phyloP scores from a whole-genome alignment of 176 grass and related monocot species.

The Oryza brachyantha region DNA sequence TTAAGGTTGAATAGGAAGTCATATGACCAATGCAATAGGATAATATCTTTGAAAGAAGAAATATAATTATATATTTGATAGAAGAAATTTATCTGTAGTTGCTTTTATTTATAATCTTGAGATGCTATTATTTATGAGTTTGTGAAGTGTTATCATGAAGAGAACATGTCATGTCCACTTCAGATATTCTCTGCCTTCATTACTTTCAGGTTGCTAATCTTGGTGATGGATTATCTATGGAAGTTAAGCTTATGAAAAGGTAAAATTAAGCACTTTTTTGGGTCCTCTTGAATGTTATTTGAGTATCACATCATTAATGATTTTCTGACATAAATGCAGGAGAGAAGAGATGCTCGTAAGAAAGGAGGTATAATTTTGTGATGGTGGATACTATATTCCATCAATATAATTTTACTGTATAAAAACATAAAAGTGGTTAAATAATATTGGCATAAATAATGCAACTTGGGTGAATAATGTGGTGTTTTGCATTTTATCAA shows the following conservation, averaged over 20 bases:
- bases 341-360: slow-evolving; percentile 81
- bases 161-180: slow-evolving; percentile 25
- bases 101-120: neutral
- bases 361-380: slow-evolving; percentile 66
- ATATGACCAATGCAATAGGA: slow-evolving; percentile 6
- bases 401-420: neutral
- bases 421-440: neutral
- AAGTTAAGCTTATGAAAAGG: slow-evolving; percentile 91
- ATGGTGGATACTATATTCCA: neutral
- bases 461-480: neutral
- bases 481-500: neutral
- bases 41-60: slow-evolving; percentile 6
- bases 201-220: slow-evolving; percentile 72
- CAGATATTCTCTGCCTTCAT: slow-evolving; percentile 10
- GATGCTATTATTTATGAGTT: neutral
- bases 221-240: slow-evolving; percentile 92
- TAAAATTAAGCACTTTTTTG: slow-evolving; percentile 36
- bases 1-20: slow-evolving; percentile 5
- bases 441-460: slow-evolving; percentile 4
- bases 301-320: slow-evolving; percentile 14
- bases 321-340: slow-evolving; percentile 49
- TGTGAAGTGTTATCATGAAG: neutral
- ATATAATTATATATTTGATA: neutral
- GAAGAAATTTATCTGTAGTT: neutral
- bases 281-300: slow-evolving; percentile 27